A percentile compares a stretch with the other conserved stretches of the same genome.
phyloP scores from a whole-genome alignment of 441 rosid genomes.

The Daphne laureola region DNA sequence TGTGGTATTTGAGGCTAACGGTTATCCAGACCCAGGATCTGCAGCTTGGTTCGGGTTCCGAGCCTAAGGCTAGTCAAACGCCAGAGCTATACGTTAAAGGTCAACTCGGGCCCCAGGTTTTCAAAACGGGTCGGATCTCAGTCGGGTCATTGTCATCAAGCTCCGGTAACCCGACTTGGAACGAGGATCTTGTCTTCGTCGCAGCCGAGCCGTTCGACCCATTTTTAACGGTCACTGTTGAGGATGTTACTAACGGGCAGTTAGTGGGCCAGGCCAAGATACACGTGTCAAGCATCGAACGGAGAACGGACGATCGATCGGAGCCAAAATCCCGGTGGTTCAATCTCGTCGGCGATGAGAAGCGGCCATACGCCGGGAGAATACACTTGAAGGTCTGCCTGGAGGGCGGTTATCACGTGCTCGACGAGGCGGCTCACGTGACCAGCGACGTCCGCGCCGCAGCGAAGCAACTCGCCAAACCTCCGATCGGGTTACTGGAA shows the following conservation, averaged over 20 bases:
- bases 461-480: conserved; percentile 49
- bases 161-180: conserved; percentile 56
- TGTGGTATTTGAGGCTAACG: conserved; percentile 71
- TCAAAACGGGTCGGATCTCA: conserved; percentile 48
- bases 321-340: conserved; percentile 72
- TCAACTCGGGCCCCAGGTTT: conserved; percentile 55
- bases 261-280: conserved; percentile 43
- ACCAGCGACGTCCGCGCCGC: conserved; percentile 63
- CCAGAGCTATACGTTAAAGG: conserved; percentile 55
- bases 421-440: conserved; percentile 65
- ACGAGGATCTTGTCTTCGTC: conserved; percentile 57
- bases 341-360: conserved; percentile 44
- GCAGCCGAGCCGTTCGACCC: conserved; percentile 74
- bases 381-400: conserved; percentile 49
- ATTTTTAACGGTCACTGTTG: conserved; percentile 45
- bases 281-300: conserved; percentile 47
- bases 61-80: conserved; percentile 32
- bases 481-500: conserved; percentile 55
- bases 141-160: conserved; percentile 28
- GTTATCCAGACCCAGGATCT: conserved; percentile 74
- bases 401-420: conserved; percentile 67
- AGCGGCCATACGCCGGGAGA: conserved; percentile 45
- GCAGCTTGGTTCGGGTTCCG: conserved; percentile 47
- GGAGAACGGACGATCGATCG: conserved; percentile 38
- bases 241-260: conserved; percentile 38